These are phyloP conservation scores for Trichosanthes cucumerina DNA, from an alignment of 306 rosid species.

Conservation along the genomic window DNA sequence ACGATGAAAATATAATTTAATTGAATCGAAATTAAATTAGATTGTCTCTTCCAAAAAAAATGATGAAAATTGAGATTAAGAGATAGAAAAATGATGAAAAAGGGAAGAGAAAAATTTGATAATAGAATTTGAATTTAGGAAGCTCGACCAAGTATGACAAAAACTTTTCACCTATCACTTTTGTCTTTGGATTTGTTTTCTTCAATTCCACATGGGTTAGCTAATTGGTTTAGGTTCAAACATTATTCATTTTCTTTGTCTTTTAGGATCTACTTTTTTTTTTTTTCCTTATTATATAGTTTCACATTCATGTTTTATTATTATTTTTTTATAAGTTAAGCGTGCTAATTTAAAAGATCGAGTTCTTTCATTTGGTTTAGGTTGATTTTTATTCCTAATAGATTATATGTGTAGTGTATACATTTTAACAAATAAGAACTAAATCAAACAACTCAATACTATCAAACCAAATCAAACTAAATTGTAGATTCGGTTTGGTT, in stretches of 20 bases:
- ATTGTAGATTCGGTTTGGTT: no score
- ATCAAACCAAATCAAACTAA: no score
- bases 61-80: background rate
- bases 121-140: background rate
- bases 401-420: no score
- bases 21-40: background rate
- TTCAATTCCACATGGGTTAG: background rate
- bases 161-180: background rate
- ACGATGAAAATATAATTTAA: no score
- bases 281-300: background rate
- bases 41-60: no score
- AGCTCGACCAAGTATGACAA: background rate
- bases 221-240: background rate
- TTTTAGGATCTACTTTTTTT: background rate
- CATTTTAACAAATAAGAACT: no score
- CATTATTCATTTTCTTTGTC: background rate
- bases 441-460: no score
- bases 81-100: no score
- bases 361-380: no score
- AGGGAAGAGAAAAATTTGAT: background rate
- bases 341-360: no score
- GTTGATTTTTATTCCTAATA: no score
- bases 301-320: background rate
- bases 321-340: no score
- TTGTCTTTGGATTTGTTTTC: background rate